Conservation (phyloP, 1,139 yeast species). For the Debaryomyces sp. region DNA sequence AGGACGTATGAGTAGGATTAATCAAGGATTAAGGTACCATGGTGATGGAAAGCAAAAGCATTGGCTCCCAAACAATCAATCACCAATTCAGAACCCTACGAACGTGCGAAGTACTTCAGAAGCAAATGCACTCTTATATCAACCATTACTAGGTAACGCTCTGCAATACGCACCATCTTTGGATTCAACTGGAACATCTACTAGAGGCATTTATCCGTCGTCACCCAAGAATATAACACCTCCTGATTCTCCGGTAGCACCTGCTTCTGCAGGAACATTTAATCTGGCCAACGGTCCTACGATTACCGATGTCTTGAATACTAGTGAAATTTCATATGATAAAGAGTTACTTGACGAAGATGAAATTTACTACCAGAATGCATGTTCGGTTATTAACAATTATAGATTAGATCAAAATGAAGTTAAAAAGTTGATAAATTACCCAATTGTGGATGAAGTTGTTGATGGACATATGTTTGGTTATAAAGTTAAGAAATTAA, state of each 20-base stretch:
- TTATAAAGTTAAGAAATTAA: slow-evolving; percentile 42
- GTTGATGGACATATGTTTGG: slow-evolving; percentile 48
- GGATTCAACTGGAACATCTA: slow-evolving; percentile 36
- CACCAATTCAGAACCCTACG: slow-evolving; percentile 17
- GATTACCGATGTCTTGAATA: slow-evolving; percentile 32
- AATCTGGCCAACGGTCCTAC: slow-evolving; percentile 10
- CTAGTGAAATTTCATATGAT: slow-evolving; percentile 33
- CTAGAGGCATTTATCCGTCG: slow-evolving; percentile 33
- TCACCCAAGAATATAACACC: slow-evolving; percentile 33
- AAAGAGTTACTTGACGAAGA: slow-evolving; percentile 45
- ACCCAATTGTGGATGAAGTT: slow-evolving; percentile 50
- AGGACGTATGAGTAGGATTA: slow-evolving; percentile 71
- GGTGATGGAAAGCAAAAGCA: slow-evolving; percentile 79
- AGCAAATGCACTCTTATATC: slow-evolving; percentile 24
- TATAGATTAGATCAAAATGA: slow-evolving; percentile 42
- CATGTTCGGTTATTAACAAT: slow-evolving; percentile 40
- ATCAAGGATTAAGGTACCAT: slow-evolving; percentile 82
- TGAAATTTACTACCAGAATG: slow-evolving; percentile 37
- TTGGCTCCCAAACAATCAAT: slow-evolving; percentile 64
- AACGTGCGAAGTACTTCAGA: slow-evolving; percentile 32
- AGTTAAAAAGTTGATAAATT: slow-evolving; percentile 39
- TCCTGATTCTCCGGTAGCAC: slow-evolving; percentile 21
- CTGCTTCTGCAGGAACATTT: slow-evolving; percentile 15
- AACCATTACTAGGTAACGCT: not conserved
- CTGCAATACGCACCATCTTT: slow-evolving; percentile 27